Evolutionary conservation across 768 basidiomycete species (phyloP).

Genomic region (Russula dissimulans): DNA sequence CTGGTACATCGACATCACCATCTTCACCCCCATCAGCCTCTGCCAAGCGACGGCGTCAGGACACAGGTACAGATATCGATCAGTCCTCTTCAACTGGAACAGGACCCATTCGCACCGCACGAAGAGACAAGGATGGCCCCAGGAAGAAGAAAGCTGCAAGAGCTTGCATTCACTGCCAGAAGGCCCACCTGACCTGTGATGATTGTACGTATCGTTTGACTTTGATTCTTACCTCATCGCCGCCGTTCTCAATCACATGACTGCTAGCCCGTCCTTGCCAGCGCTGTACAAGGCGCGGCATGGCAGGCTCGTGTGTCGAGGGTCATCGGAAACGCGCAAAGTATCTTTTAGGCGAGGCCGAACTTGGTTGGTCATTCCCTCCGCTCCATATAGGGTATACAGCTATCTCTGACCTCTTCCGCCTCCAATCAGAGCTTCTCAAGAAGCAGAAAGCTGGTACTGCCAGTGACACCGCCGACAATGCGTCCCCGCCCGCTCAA

Average conservation of each 20-base stretch:
- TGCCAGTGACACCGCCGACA: not conserved
- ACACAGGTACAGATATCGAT: slow-evolving; percentile 46
- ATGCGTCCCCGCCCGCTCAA: slow-evolving; percentile 3
- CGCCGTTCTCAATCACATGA: slow-evolving; percentile 12
- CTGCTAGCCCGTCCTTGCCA: slow-evolving; percentile 85
- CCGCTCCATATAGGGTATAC: slow-evolving; percentile 19
- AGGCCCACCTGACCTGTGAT: slow-evolving; percentile 97
- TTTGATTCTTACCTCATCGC: not conserved
- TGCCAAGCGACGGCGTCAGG: slow-evolving; percentile 37
- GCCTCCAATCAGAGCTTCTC: slow-evolving; percentile 6
- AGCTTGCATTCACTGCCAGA: slow-evolving; percentile 94
- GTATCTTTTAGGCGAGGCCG: slow-evolving; percentile 89
- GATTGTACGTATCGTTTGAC: slow-evolving; percentile 57
- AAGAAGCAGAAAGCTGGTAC: slow-evolving; percentile 11
- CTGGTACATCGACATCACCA: not conserved
- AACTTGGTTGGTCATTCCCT: slow-evolving; percentile 54
- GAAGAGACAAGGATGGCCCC: slow-evolving; percentile 58
- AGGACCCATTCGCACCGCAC: slow-evolving; percentile 34
- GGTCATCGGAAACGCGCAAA: slow-evolving; percentile 98
- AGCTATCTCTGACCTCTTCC: not conserved
- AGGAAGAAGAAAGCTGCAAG: slow-evolving; percentile 94
- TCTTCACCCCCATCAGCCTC: not conserved
- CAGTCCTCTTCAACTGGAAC: slow-evolving; percentile 38
- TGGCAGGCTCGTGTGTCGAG: slow-evolving; percentile 81
- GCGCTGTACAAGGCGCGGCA: slow-evolving; percentile 89